phyloP scores from a whole-genome alignment of 2,329 filamentous ascomycete species.

The Aspergillus intermedius region DNA sequence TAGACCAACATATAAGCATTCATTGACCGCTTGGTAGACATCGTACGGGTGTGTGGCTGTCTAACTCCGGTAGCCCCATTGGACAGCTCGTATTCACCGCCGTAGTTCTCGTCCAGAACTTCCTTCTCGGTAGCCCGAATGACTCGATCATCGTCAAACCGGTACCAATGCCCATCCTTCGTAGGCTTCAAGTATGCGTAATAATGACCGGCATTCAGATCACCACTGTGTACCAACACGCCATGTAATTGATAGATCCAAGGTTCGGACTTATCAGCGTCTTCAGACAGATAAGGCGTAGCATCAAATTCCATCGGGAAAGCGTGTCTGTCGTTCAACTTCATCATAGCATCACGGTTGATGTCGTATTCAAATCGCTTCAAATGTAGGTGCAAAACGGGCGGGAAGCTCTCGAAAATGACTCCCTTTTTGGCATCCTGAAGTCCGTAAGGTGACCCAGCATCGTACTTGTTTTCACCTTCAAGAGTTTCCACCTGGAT shows the following conservation, averaged over 20 bases:
- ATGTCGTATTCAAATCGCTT: conserved; percentile 99
- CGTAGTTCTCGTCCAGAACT: conserved; percentile 93
- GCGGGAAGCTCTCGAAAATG: conserved; percentile 91
- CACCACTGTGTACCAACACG: conserved; percentile 91
- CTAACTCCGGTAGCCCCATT: conserved; percentile 54
- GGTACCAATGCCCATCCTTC: conserved; percentile 92
- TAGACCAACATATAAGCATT: conserved; percentile 99
- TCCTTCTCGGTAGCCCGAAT: conserved; percentile 89
- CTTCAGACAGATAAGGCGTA: conserved; percentile 75
- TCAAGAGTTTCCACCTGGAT: conserved; percentile 95
- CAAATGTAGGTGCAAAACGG: conserved; percentile 87
- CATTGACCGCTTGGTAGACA: conserved; percentile 62
- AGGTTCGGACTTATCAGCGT: conserved; percentile 78
- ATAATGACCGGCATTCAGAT: conserved; percentile 95
- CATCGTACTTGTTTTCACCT: conserved; percentile 97
- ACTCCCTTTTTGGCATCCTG: conserved; percentile 97
- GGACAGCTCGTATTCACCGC: conserved; percentile 66
- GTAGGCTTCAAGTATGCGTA: conserved; percentile 93
- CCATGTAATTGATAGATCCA: conserved; percentile 92
- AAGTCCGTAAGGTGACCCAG: conserved; percentile 78
- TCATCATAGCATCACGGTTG: conserved; percentile 95
- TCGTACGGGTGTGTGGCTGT: conserved; percentile 58
- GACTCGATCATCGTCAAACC: conserved; percentile 94
- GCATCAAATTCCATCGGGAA: conserved; percentile 53
- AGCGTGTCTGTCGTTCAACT: conserved; percentile 58